Evolutionary conservation across 768 basidiomycete genomes (phyloP), one percentile per base, ranked within the genome.

Genomic region (Calocybe indica): DNA sequence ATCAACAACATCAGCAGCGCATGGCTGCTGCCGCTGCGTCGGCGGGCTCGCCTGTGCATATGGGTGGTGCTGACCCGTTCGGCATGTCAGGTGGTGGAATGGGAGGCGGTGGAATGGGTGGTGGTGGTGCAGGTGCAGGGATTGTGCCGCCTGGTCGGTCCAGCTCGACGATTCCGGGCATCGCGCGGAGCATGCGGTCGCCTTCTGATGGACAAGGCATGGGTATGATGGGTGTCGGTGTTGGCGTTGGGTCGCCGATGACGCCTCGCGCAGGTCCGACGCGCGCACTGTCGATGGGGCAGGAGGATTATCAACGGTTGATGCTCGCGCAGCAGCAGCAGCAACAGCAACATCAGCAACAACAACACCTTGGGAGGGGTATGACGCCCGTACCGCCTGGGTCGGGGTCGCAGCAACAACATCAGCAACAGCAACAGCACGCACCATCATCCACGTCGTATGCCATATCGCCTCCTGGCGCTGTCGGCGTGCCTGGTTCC

Each of bases 181-280:
- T 89, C 45, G 83, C 86, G 14, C 72, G 87, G 55, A 87, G 81
- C 54, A 77, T 79, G 43, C 74, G 85, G 47, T 88, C 87, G 37
- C 87, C 87, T n/a, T 80, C 84, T 12, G 86, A 88, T 50, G 22
- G 22, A 22, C 22, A 22, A 4, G 22, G 22, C 22, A 22, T 22
- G 22, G 22, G 22, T 22, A 22, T 22, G 22, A 22, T 22, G 22
- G 22, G 22, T 22, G 22, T 22, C 22, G 22, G 22, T 22, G 22
- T 22, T 22, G 69, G 73, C 33, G 67, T 70, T 22, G 67, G 72
- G 30, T 70, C 78, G 44, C 75, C 79, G 32, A 65, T 82, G 69
- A 72, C 71, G 49, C 69, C 78, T 12, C 69, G 78, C 44, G 64
- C 66, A 43, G 42, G n/a, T 46, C 71, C 72, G 35, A 45, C 62